Conservation (phyloP, 106 monocot species). For the Allium fistulosum region DNA sequence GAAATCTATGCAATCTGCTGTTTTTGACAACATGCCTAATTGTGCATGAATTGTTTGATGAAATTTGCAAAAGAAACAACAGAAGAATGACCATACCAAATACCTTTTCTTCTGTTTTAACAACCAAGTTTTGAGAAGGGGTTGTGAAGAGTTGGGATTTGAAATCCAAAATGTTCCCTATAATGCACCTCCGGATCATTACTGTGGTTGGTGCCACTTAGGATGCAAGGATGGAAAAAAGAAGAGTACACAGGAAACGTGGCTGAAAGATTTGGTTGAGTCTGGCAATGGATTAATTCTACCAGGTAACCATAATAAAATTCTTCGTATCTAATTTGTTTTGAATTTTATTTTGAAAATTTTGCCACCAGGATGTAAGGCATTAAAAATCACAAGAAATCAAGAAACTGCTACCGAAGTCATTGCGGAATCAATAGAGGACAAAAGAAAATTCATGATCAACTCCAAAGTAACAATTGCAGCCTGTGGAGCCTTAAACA, state of each 20-base stretch:
- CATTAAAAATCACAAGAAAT: constrained; percentile 4
- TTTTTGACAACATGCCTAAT: too few species aligned
- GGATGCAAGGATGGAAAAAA: constrained; percentile 50
- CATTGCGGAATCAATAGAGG: constrained; percentile 1
- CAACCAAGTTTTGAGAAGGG: too few species aligned
- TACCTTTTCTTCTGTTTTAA: too few species aligned
- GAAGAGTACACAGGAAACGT: constrained; percentile 39
- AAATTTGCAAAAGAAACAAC: too few species aligned
- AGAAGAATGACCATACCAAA: too few species aligned
- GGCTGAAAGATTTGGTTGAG: constrained; percentile 50
- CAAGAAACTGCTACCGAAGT: constrained; percentile 20
- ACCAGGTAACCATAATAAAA: constrained; percentile 46
- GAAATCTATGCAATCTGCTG: too few species aligned
- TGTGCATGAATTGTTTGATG: too few species aligned
- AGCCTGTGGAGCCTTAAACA: too few species aligned
- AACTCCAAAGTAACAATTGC: constrained; percentile 38
- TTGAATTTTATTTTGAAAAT: too few species aligned
- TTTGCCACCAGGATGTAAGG: too few species aligned
- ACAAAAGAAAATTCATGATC: constrained; percentile 5
- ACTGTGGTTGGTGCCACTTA: constrained; percentile 64
- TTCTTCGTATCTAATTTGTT: too few species aligned
- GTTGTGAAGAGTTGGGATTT: constrained; percentile 48
- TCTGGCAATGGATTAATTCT: too few species aligned
- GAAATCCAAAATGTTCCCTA: constrained; percentile 20
- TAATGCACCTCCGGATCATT: constrained; percentile 45